Conservation (phyloP, 129 eudicot species). For the Solidago caesia region DNA sequence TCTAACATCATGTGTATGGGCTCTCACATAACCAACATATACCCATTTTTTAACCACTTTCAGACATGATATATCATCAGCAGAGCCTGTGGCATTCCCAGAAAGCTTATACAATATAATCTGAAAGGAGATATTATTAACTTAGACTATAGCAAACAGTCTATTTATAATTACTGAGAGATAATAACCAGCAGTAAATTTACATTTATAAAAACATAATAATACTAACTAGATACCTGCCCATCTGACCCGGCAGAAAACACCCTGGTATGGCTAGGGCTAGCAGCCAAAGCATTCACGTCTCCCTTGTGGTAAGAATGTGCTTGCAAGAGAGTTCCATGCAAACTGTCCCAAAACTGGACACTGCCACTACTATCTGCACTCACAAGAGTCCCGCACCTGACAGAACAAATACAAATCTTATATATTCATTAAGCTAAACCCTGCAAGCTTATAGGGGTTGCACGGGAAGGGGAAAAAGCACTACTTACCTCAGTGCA, state of each 20-base stretch:
- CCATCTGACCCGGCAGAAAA: constrained; percentile 98
- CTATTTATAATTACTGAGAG: too few relatives aligned
- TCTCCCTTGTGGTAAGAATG: constrained; percentile 86
- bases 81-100: constrained; percentile 28
- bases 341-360: constrained; percentile 84
- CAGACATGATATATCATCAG: constrained; percentile 26
- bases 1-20: constrained; percentile 91
- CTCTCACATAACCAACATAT: constrained; percentile 73
- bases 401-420: constrained; percentile 27
- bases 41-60: constrained; percentile 61
- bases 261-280: constrained; percentile 73
- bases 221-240: constrained; percentile 46
- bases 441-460: neutral
- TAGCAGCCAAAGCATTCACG: constrained; percentile 81
- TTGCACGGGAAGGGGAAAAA: neutral
- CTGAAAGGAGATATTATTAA: constrained; percentile 33
- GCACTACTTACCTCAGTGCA: constrained; percentile 63
- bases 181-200: neutral
- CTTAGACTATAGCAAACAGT: neutral
- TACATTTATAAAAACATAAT: neutral
- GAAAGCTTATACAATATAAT: constrained; percentile 79
- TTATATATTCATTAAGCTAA: neutral
- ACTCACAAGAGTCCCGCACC: constrained; percentile 87
- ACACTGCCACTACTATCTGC: constrained; percentile 93
- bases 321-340: constrained; percentile 92